Evolutionary conservation across 1,284 basidiomycete genomes (phyloP), one percentile per base, ranked within the genome.

Genomic region (Pulveroboletus sp.): DNA sequence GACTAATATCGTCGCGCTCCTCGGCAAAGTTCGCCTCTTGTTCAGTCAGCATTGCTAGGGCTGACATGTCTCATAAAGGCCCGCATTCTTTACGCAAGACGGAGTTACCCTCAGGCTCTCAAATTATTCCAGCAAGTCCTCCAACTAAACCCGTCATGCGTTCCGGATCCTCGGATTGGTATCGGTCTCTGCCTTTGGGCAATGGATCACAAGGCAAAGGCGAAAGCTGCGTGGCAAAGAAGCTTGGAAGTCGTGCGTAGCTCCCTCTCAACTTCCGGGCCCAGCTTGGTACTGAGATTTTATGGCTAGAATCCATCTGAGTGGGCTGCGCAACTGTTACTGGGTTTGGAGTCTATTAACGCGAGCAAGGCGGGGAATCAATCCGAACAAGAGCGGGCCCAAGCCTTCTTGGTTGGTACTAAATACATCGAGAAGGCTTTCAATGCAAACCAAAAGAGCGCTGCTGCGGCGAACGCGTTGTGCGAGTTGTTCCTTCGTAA

Each of bases 181-280:
- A 92, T 98, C 38, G 96, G 96, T 11, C 76, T 97, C 10, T 96
- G 95, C 72, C 80, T 94, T 20, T 97, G 92, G 91, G 83, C 89
- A 12, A 78, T 96, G 73, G 90, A 90, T 53, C 85, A 95, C 65
- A 87, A 86, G 57, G 78, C 78, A 4, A 87, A 87, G 62, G 95
- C 95, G 0, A 85, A 85, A 60, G 82, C 82, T 29, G 95, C 94
- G 0, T 98, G 96, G 95, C 82, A 93, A 65, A 81, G 94, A 43
- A 90, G 90, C 62, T 71, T 91, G 54, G 89, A 91, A 73, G 83
- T 94, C 63, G 92, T 92, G 58, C 59, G 89, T 80, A 17, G n/a
- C 39, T 43, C 36, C 24, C 38, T 40, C 6, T 43, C 14, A 12
- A 20, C 0, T 28, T 48, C 15, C 25, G n/a, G 31, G 36, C 47